Base-by-base conservation (phyloP, 1,139 yeast genomes). In the Oligophagozyma castellii region DNA sequence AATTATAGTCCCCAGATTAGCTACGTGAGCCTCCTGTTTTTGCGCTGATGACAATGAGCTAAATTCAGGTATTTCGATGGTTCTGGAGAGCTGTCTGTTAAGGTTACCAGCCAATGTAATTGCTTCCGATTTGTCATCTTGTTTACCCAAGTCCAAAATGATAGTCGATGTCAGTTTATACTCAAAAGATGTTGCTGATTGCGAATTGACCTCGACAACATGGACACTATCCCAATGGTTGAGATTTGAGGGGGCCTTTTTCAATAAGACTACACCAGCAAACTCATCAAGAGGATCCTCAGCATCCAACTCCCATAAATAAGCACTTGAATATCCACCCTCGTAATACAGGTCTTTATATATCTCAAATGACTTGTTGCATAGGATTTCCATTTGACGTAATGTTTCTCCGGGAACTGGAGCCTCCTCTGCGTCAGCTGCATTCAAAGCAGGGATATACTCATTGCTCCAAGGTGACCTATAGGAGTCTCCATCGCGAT, bases 341-440 rank as follows among this genome's bases (percentile, higher is more conserved):
- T 86, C 96, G 53, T 84, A 89, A 59, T 89, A 89, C 44, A 89
- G 59, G 51, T 89, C 98, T 39, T 95, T 66, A 58, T 89, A 89
- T 23, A 89, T 69, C 47, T 86, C 96, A 53, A 89, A 83, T 6
- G 95, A 78, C 38, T 83, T 92, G 53, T 89, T 89, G 38, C 93
- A 89, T 40, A 73, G 65, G 16, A 69, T 51, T 55, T 89, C 98
- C 44, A 89, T 60, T 44, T 73, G 67, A 43, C 96, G 65, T 36
- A 89, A 61, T 19, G 59, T 58, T 2, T 58, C 59, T 8, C 81
- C 67, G 5, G 96, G 95, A 41, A 62, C 72, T 4, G 93, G 89
- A 2, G 79, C 74, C 18, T 73, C 72, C 24, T 58, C 61, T 24
- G 62, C 66, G 22, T 70, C 84, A 20, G 68, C 77, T 10, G 61